phyloP scores from a whole-genome alignment of 2,329 filamentous ascomycete genomes.

The Epichloe gansuensis region DNA sequence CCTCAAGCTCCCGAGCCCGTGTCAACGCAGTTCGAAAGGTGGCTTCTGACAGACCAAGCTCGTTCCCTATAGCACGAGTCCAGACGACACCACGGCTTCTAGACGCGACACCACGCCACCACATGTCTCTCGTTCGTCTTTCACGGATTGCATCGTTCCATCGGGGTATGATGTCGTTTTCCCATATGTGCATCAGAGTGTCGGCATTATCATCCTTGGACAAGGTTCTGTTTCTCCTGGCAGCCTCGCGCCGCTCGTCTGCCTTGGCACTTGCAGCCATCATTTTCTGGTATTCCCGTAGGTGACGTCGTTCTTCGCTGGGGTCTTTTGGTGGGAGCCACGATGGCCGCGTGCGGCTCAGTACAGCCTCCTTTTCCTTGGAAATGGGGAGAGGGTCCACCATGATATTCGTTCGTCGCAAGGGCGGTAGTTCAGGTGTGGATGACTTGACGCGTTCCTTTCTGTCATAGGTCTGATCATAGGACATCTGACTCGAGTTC shows the following conservation, averaged over 20 bases:
- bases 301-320: constrained; percentile 78
- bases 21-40: constrained; percentile 61
- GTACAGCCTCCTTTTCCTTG: constrained; percentile 74
- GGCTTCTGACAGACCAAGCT: constrained; percentile 51
- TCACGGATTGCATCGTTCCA: constrained; percentile 62
- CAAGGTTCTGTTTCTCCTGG: constrained; percentile 37
- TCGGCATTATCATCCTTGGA: constrained; percentile 43
- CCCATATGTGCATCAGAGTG: constrained; percentile 54
- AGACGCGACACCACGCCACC: constrained; percentile 70
- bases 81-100: constrained; percentile 58
- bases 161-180: constrained; percentile 62
- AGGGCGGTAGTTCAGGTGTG: constrained; percentile 54
- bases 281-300: constrained; percentile 78
- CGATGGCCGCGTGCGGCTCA: constrained; percentile 68
- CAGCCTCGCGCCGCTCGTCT: constrained; percentile 45
- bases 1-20: constrained; percentile 52
- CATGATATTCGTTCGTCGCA: constrained; percentile 66
- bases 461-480: constrained; percentile 24
- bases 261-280: constrained; percentile 53
- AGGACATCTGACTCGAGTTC: constrained; percentile 23
- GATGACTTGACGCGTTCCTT: constrained; percentile 52
- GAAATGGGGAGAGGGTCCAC: constrained; percentile 75
- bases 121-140: constrained; percentile 60
- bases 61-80: constrained; percentile 61
- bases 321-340: constrained; percentile 83